These are phyloP conservation scores for Begonia loranthoides DNA, from an alignment of 306 rosid species.

Conservation along the genomic window DNA sequence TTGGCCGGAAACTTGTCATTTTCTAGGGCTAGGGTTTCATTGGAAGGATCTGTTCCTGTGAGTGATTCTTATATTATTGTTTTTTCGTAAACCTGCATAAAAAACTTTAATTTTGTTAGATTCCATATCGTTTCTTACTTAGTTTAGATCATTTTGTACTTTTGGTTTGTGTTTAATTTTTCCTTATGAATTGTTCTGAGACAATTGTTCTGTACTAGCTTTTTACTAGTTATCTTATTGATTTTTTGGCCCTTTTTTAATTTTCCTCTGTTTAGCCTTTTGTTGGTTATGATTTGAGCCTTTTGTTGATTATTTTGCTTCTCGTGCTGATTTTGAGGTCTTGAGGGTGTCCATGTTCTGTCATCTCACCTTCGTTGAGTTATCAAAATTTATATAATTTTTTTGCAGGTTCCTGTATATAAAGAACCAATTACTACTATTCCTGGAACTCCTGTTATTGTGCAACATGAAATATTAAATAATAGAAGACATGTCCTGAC, in stretches of 20 bases:
- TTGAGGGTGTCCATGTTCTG: too few relatives aligned
- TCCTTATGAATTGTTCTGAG: too few relatives aligned
- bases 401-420: conserved; percentile 69
- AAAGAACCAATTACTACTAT: conserved; percentile 69
- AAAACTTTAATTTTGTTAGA: too few relatives aligned
- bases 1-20: conserved; percentile 93
- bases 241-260: too few relatives aligned
- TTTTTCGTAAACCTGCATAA: background rate
- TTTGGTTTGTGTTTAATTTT: too few relatives aligned
- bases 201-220: too few relatives aligned
- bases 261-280: too few relatives aligned
- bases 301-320: background rate
- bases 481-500: conserved; percentile 93
- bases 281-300: background rate
- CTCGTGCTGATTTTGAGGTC: background rate
- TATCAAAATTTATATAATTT: conserved; percentile 1
- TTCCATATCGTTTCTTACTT: too few relatives aligned
- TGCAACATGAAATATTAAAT: conserved; percentile 87
- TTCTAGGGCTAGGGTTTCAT: conserved; percentile 89
- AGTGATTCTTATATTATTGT: conserved; percentile 20
- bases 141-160: too few relatives aligned
- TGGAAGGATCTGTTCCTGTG: conserved; percentile 89
- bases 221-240: too few relatives aligned
- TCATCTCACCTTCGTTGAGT: too few relatives aligned
- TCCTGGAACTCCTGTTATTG: conserved; percentile 79